Conservation (phyloP, 768 basidiomycete genomes). For the Tubosaeta sp. region DNA sequence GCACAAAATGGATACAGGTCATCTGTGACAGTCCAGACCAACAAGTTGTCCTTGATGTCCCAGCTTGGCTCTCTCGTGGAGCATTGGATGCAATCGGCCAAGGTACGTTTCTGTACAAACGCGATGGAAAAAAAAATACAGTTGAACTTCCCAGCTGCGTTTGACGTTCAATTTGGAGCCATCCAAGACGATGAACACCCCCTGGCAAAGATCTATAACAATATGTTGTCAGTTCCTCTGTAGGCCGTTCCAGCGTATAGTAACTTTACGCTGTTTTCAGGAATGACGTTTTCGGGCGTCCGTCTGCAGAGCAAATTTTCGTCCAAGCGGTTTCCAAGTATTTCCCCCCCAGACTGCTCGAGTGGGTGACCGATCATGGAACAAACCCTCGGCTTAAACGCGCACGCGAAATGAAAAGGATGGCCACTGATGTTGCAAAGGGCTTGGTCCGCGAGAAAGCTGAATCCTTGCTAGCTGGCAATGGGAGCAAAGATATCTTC, state of each 20-base stretch:
- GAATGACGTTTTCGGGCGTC: slow-evolving; percentile 9
- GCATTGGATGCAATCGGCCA: slow-evolving; percentile 49
- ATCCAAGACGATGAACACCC: slow-evolving; percentile 1
- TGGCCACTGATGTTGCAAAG: slow-evolving; percentile 9
- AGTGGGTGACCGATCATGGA: slow-evolving; percentile 31
- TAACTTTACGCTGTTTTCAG: slow-evolving; percentile 16
- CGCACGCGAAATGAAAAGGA: slow-evolving; percentile 9
- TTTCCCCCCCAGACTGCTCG: slow-evolving; percentile 21
- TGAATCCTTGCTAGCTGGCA: slow-evolving; percentile 9
- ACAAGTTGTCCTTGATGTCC: slow-evolving; percentile 22
- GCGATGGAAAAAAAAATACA: not conserved
- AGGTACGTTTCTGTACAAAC: slow-evolving; percentile 27
- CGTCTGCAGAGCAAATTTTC: slow-evolving; percentile 6
- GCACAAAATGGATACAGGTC: slow-evolving; percentile 23
- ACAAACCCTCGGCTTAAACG: slow-evolving; percentile 16
- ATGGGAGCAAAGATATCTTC: slow-evolving; percentile 15
- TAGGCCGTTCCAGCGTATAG: no score
- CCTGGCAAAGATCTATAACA: slow-evolving; percentile 3
- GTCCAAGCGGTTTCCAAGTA: slow-evolving; percentile 10
- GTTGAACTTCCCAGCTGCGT: slow-evolving; percentile 32
- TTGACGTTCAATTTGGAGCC: slow-evolving; percentile 32
- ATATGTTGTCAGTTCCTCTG: slow-evolving; percentile 5
- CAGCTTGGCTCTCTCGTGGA: slow-evolving; percentile 36
- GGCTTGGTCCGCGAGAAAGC: slow-evolving; percentile 19
- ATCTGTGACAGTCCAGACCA: slow-evolving; percentile 7